These are phyloP conservation scores for Earliella scabrosa DNA, from an alignment of 1,284 basidiomycete genomes.

Conservation along the genomic window DNA sequence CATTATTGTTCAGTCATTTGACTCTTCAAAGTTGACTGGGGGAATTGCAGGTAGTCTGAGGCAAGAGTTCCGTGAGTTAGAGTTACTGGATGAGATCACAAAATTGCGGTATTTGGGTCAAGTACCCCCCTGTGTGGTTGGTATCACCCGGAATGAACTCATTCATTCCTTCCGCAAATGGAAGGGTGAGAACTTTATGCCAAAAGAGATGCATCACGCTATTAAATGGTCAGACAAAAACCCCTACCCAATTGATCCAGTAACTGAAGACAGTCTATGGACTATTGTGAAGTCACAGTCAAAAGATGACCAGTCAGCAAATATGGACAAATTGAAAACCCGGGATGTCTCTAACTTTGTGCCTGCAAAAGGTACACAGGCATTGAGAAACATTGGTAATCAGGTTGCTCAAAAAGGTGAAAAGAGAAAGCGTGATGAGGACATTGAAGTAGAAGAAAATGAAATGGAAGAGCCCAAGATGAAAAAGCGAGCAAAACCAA, in stretches of 20 bases:
- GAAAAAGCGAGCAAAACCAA: not conserved
- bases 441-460: not conserved
- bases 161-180: no score
- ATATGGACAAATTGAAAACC: not conserved
- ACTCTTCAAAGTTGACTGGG: no score
- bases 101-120: not conserved
- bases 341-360: not conserved
- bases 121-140: not conserved
- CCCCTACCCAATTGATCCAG: not conserved
- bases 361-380: not conserved
- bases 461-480: not conserved
- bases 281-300: not conserved
- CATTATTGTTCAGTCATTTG: slow-evolving; percentile 38
- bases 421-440: no score
- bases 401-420: not conserved
- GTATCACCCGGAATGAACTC: not conserved
- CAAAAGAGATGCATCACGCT: not conserved
- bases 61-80: slow-evolving; percentile 37
- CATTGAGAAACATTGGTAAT: not conserved
- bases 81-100: slow-evolving; percentile 37
- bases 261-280: not conserved
- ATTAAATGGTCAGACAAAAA: not conserved
- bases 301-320: not conserved
- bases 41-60: no score
- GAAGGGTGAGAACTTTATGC: no score